A percentile compares a stretch with the other conserved stretches of the same genome.
phyloP scores from a whole-genome alignment of 345 rosid genomes.

The Citrus cavaleriei region DNA sequence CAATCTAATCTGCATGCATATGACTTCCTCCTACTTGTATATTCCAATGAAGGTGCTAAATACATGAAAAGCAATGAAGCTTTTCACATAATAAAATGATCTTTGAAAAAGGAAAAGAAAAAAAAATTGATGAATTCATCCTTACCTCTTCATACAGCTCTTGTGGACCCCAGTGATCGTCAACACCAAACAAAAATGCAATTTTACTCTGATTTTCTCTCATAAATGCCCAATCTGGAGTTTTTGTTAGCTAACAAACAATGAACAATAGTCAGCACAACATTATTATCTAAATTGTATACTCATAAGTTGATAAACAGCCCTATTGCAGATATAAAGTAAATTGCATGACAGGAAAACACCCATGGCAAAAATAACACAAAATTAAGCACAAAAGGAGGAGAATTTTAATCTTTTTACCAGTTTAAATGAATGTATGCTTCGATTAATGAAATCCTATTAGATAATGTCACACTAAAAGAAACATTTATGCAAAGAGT shows the following conservation, averaged over 20 bases:
- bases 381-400: neutral
- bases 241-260: conserved; percentile 54
- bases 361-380: neutral
- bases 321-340: neutral
- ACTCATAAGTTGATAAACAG: neutral
- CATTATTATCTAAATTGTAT: neutral
- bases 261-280: conserved; percentile 16
- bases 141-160: conserved; percentile 73
- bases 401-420: neutral
- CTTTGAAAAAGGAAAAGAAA: neutral
- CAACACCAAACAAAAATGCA: conserved; percentile 63
- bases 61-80: neutral
- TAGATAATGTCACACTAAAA: neutral
- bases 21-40: neutral
- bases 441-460: neutral
- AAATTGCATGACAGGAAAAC: neutral
- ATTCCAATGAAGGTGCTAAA: neutral
- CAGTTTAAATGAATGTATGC: neutral
- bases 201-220: conserved; percentile 53
- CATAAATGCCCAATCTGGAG: conserved; percentile 75
- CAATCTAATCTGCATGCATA: neutral
- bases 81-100: conserved; percentile 2
- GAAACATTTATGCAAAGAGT: neutral
- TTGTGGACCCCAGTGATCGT: conserved; percentile 90
- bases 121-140: neutral